Conservation (phyloP, 2,329 filamentous ascomycete genomes). For the Colletotrichum filicis region DNA sequence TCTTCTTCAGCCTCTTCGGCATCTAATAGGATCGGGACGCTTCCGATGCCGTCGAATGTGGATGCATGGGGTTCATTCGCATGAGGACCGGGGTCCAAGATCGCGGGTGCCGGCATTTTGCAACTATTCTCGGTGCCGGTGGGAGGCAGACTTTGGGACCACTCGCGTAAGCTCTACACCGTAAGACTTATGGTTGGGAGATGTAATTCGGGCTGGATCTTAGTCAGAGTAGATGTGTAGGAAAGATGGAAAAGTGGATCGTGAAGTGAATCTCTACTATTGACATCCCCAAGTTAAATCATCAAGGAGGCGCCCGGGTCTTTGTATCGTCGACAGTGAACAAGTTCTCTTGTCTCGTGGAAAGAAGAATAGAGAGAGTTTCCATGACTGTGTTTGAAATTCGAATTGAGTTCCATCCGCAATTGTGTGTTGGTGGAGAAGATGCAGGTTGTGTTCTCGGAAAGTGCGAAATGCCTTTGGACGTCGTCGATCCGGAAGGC, state of each 20-base stretch:
- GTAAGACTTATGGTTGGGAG: neutral
- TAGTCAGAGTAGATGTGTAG: too few relatives aligned
- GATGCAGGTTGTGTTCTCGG: neutral
- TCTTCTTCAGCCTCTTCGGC: slow-evolving; percentile 14
- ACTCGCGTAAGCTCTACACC: neutral
- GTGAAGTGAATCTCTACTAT: neutral
- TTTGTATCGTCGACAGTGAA: neutral
- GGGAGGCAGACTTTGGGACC: neutral
- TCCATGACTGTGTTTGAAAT: neutral
- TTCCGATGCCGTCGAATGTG: neutral
- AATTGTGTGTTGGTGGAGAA: neutral
- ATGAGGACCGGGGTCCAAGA: neutral
- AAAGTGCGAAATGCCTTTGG: slow-evolving; percentile 10
- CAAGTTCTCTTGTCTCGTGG: neutral
- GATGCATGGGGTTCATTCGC: too few relatives aligned
- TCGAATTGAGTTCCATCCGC: neutral
- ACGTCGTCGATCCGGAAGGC: neutral
- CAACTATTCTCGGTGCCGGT: neutral
- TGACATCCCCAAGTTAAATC: neutral
- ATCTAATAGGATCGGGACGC: neutral
- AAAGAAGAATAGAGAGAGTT: neutral
- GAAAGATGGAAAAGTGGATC: neutral
- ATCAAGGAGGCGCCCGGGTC: neutral
- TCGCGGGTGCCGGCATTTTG: slow-evolving; percentile 6
- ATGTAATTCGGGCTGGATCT: neutral